Percentiles rank a stretch among this genome's conserved stretches.
phyloP scores from a whole-genome alignment of 441 rosid genomes.

The Erysimum cheiri region DNA sequence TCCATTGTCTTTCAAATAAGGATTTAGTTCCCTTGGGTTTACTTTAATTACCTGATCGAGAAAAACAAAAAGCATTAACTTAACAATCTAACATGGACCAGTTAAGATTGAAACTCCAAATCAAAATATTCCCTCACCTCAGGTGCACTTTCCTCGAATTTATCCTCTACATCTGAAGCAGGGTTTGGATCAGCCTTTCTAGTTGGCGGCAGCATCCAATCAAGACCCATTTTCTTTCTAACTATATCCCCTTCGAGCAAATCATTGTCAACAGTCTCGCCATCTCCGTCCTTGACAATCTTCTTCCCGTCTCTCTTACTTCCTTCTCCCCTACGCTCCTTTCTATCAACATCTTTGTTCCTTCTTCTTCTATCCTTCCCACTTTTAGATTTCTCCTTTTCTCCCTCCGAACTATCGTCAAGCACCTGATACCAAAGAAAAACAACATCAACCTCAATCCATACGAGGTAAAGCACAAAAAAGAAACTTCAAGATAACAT shows the following conservation, averaged over 20 bases:
- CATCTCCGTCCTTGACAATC: slow-evolving; percentile 59
- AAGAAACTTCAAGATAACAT: neutral
- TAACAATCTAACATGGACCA: neutral
- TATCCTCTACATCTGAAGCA: slow-evolving; percentile 41
- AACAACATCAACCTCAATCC: slow-evolving; percentile 19
- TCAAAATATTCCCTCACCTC: slow-evolving; percentile 48
- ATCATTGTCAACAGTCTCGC: slow-evolving; percentile 45
- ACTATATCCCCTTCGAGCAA: slow-evolving; percentile 49
- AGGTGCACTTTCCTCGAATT: slow-evolving; percentile 48
- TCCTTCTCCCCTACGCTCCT: slow-evolving; percentile 59
- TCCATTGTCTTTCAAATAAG: slow-evolving; percentile 74
- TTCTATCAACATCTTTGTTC: slow-evolving; percentile 52
- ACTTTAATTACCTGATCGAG: slow-evolving; percentile 50
- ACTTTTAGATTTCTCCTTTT: slow-evolving; percentile 45
- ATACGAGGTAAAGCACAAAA: neutral
- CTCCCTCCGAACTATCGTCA: slow-evolving; percentile 42
- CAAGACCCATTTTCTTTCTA: slow-evolving; percentile 76
- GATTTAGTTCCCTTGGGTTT: slow-evolving; percentile 86
- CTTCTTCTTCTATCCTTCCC: slow-evolving; percentile 49
- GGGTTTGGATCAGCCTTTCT: slow-evolving; percentile 48
- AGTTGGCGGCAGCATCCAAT: slow-evolving; percentile 84
- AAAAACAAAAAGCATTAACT: neutral
- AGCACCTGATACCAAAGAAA: slow-evolving; percentile 42
- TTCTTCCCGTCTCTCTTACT: slow-evolving; percentile 54
- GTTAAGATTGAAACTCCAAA: neutral